These are phyloP conservation scores for Lentinula detonsa DNA, from an alignment of 768 basidiomycete species.

Conservation along the genomic window DNA sequence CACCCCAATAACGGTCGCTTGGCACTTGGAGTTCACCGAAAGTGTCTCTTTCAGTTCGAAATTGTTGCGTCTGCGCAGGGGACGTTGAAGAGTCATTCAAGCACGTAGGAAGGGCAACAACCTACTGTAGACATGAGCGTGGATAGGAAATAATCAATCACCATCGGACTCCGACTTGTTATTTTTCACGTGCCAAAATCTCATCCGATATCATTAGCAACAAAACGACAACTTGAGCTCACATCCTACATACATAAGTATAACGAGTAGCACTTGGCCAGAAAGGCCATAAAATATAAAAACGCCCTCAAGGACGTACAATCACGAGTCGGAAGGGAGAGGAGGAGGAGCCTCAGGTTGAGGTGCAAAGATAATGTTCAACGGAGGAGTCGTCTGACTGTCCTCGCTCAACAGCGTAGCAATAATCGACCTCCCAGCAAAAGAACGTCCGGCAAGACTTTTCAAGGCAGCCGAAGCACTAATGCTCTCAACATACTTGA, in stretches of 20 bases:
- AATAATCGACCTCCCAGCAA: conserved; percentile 82
- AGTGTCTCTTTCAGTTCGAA: conserved; percentile 85
- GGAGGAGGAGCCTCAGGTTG: conserved; percentile 25
- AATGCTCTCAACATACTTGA: conserved; percentile 66
- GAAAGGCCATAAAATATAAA: neutral
- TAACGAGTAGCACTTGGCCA: neutral
- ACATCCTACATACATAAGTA: neutral
- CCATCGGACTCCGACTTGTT: too few species aligned
- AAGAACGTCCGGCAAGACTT: conserved; percentile 83
- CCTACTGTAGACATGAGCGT: neutral
- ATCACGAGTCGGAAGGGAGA: neutral
- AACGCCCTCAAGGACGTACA: neutral
- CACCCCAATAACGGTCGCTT: conserved; percentile 91
- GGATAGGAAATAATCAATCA: neutral
- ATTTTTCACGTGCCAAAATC: neutral
- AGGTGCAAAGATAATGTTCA: conserved; percentile 78
- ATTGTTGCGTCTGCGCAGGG: conserved; percentile 34
- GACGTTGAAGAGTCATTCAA: neutral
- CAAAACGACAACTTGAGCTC: neutral
- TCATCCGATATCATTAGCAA: neutral
- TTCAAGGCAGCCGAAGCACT: conserved; percentile 72
- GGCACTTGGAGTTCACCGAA: conserved; percentile 94
- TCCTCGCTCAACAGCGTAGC: conserved; percentile 80
- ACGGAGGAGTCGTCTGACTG: conserved; percentile 79
- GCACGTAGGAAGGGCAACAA: neutral